Evolutionary conservation across 352 stramenopile genomes (phyloP), one percentile per base, ranked within the genome.

Genomic region (Phytophthora cactorum): DNA sequence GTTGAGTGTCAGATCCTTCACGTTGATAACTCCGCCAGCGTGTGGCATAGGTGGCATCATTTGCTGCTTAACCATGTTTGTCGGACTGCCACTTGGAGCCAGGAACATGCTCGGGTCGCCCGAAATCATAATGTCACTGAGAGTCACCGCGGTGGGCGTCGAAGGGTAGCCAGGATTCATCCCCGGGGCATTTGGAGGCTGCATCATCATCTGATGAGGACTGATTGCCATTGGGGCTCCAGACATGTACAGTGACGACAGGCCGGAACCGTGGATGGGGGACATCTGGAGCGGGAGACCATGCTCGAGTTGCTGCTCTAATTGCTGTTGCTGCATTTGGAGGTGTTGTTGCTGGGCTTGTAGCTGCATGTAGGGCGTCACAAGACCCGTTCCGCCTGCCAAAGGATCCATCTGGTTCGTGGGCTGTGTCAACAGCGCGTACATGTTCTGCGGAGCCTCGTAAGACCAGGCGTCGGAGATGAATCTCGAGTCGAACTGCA

Each of bases 1-100:
- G 54, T 95, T 92, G 28, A 95, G 77, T 39, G 87, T 91, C 45
- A 95, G 62, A 44, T 92, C 84, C 59, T 92, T 92, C 34, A 91
- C 82, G 56, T 86, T 89, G 25, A 90, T 69, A n/a, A 77, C 81
- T 14, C 82, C 74, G 29, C 77, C 54, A 9, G 67, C 29, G 2
- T 71, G 47, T 4, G 68, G 41, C 43, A 79, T 83, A 3, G 74
- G 74, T 41, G 82, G 71, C 36, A 88, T 66, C 49, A 89, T 55
- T 41, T 80, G 72, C 50, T 83, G 75, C 52, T 84, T 79, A 32
- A 83, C 56, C 39, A 86, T 53, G 27, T 63, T 76, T 10, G 63
- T 80, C 0, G 78, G 73, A 25, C 72, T 89, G 12, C 45, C 56
- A 43, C 66, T 77, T 10, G 73, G 75, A 3, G 75, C 64, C 11